Evolutionary conservation across 2,329 filamentous ascomycete genomes (phyloP), one percentile per base, ranked within the genome.

Genomic region (Cordyceps sp.): DNA sequence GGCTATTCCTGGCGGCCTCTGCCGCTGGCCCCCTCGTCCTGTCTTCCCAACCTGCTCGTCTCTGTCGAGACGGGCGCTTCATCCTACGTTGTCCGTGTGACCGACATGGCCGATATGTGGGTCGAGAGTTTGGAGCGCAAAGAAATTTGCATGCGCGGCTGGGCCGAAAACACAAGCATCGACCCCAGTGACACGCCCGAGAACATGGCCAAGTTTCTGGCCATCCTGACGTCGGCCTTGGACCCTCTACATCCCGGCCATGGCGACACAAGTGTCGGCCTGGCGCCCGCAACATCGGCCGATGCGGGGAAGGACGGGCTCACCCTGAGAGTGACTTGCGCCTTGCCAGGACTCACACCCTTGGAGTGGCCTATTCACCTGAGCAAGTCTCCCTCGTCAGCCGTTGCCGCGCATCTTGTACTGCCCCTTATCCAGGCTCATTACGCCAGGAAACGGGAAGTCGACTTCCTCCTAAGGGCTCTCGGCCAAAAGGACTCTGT

Each of bases 51-150:
- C 24, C 61, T 86, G 7, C 59, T 86, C 22, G 60, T 79, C 27
- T 78, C 78, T 37, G 58, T 67, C 15, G 45, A 52, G 19, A 73
- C 78, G 44, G 56, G 56, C 5, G 32, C 57, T 13, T 53, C 62
- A 16, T 65, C 70, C 10, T 86, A 86, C 54, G 63, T 57, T 2
- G 49, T 86, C 19, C 63, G 70, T 36, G 47, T 88, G 25, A 83
- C 78, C 3, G 81, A 88, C 47, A 61, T 85, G 36, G 73, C 68
- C 46, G 68, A 74, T 40, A 58, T 85, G n/a, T 90, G 81, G 81
- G 55, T 59, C 18, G 80, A 86, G 52, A 61, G 51, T 8, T 54
- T 85, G 16, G 65, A 73, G 34, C 59, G 70, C 16, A 61, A 59
- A n/a, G 62, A 59, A 10, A 78, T 88, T 35, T 64, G 74, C 34